Percentiles rank a stretch among this genome's conserved stretches.
phyloP scores from a whole-genome alignment of 768 basidiomycete species.

The Calocera cornea region DNA sequence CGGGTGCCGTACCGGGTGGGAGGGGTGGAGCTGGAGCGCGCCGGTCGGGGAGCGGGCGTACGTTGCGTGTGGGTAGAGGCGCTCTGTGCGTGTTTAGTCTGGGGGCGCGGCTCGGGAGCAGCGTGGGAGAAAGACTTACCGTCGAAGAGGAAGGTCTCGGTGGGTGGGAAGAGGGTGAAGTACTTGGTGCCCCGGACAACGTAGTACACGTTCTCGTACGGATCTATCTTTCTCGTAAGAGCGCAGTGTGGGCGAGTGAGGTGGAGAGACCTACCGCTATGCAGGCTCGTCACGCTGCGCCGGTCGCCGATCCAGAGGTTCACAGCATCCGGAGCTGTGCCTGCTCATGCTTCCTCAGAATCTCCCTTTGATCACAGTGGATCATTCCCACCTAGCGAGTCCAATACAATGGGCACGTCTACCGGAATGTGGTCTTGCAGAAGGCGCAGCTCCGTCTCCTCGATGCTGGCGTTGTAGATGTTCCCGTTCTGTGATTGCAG shows the following conservation, averaged over 20 bases:
- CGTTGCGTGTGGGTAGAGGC: slow-evolving; percentile 49
- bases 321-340: slow-evolving; percentile 65
- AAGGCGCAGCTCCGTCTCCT: slow-evolving; percentile 43
- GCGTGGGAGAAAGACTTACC: too few species aligned
- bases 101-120: too few species aligned
- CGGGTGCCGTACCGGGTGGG: slow-evolving; percentile 8
- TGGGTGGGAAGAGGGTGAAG: slow-evolving; percentile 76
- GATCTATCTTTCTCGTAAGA: slow-evolving; percentile 35
- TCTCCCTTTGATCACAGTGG: neutral
- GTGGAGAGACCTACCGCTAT: slow-evolving; percentile 48
- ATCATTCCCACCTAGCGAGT: slow-evolving; percentile 53
- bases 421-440: slow-evolving; percentile 53
- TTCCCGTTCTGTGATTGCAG: slow-evolving; percentile 92
- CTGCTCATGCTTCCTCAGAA: slow-evolving; percentile 29
- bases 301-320: slow-evolving; percentile 85
- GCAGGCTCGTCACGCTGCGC: slow-evolving; percentile 67
- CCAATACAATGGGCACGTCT: slow-evolving; percentile 60
- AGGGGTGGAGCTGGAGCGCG: slow-evolving; percentile 27
- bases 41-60: slow-evolving; percentile 33
- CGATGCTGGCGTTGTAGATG: slow-evolving; percentile 39
- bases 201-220: slow-evolving; percentile 88
- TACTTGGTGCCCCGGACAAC: slow-evolving; percentile 74
- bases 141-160: slow-evolving; percentile 32
- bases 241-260: neutral
- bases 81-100: too few species aligned